phyloP scores from a whole-genome alignment of 768 basidiomycete genomes.

The Leccinum longicurvipes region DNA sequence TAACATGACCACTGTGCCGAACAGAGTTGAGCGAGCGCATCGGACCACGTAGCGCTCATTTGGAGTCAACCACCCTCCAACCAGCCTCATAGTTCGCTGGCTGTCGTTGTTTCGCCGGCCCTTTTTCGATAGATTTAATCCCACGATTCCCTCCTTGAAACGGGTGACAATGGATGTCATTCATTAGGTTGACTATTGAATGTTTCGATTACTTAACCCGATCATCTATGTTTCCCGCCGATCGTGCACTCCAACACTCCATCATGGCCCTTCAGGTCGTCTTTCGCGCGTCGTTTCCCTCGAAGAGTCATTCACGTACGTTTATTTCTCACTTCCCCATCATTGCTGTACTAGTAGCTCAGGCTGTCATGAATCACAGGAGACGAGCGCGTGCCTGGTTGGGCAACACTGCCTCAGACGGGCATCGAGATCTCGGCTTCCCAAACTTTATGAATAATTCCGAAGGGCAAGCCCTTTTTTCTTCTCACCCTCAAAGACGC shows the following conservation, averaged over 20 bases:
- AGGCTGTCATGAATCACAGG: constrained; percentile 9
- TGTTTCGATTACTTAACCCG: constrained; percentile 9
- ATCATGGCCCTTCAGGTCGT: background rate
- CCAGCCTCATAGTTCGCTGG: background rate
- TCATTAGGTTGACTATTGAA: background rate
- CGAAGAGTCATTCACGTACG: background rate
- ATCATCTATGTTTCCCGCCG: background rate
- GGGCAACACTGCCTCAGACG: constrained; percentile 18
- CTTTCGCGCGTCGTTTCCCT: background rate
- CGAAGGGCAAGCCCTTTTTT: constrained; percentile 1
- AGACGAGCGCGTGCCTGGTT: constrained; percentile 19
- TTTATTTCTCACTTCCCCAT: background rate
- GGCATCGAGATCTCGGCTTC: constrained; percentile 17
- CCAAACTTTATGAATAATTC: constrained; percentile 14
- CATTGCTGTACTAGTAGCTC: background rate
- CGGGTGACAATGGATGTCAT: background rate
- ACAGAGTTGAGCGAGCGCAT: constrained; percentile 14
- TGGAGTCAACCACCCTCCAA: background rate
- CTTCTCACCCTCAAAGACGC: constrained; percentile 6
- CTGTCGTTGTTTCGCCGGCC: constrained; percentile 8
- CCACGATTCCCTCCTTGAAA: constrained; percentile 15
- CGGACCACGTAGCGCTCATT: constrained; percentile 9
- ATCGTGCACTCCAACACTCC: constrained; percentile 2
- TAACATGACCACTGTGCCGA: background rate
- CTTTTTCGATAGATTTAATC: background rate